Base-by-base conservation (phyloP, 371 early-diverging fungal genomes). In the Mortierella sp. region DNA sequence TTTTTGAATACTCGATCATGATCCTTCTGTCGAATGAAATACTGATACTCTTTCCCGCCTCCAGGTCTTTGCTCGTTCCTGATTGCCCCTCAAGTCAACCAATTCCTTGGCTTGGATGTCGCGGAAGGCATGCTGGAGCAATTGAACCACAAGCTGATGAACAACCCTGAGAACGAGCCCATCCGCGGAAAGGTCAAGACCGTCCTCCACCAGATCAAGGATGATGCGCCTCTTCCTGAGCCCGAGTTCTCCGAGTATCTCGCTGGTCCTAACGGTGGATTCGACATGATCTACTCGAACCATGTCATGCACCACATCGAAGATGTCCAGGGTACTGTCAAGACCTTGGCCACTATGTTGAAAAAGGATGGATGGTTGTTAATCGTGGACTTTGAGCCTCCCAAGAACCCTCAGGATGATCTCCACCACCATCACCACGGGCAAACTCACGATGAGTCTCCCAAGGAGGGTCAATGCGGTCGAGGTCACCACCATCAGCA, bases 271-370 rank as follows among this genome's bases (percentile, higher is more conserved):
- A 28, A 54, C 3, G 66, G 46, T 2, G 70, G 70, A 9, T 65
- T 71, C 28, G 72, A 65, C 23, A 30, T 71, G 28, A 60, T 65
- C 4, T 61, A 48, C 13, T 51, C 66, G n/a, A 65, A 43, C 58
- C 57, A 38, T 56, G 72, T 71, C 8, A 24, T 71, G 66, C 72
- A 71, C 24, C 72, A 71, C 51, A 65, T 71, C 45, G 61, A 71
- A 8, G 66, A 65, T 28, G 58, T 54, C 13, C 52, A 60, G n/a
- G 47, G 48, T 4, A 19, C 55, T 16, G 21, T 61, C 18, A 24
- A 61, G 21, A 51, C 57, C 0, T 7, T 71, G 23, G 58, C 34
- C 28, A 64, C 65, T 38, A 16, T 65, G 21, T 45, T 71, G 41
- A 65, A 64, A 66, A 45, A 54, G 6, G 61, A 56, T 30, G 72